Conservation (phyloP, 2,329 filamentous ascomycete species). For the Apiospora rasikravindrae region DNA sequence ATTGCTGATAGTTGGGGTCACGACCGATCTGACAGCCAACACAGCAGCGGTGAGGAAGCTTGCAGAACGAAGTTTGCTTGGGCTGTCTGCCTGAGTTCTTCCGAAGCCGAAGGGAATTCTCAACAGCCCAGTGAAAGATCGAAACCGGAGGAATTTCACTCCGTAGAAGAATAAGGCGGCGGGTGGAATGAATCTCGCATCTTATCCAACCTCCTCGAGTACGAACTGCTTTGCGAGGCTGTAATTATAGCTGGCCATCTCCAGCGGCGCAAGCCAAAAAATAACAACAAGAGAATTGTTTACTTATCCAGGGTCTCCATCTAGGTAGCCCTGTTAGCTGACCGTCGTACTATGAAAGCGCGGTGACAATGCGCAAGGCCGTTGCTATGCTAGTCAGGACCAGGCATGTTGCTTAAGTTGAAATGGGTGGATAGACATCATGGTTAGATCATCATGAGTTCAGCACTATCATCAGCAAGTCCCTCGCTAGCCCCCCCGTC, state of each 20-base stretch:
- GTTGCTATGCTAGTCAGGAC: conserved; percentile 9
- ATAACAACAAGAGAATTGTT: background rate
- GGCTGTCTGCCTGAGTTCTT: background rate
- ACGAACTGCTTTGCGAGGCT: too few relatives aligned
- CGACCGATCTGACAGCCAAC: background rate
- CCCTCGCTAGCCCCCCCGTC: background rate
- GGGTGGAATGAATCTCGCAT: background rate
- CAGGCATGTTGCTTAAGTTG: background rate
- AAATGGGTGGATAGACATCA: background rate
- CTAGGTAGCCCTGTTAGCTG: background rate
- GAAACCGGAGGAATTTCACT: background rate
- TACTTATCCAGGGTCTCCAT: background rate
- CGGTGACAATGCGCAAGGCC: background rate
- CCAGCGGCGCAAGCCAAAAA: background rate
- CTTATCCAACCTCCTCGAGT: background rate
- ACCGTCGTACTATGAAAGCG: background rate
- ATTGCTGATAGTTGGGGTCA: background rate
- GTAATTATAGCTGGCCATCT: background rate
- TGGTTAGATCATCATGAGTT: background rate
- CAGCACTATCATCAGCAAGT: background rate
- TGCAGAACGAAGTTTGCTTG: background rate
- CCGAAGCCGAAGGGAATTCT: background rate
- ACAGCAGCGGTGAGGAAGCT: conserved; percentile 10
- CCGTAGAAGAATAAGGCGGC: background rate
- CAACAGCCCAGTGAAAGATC: background rate